Evolutionary conservation across 768 basidiomycete species (phyloP).

Genomic region (Leccinum longicurvipes): DNA sequence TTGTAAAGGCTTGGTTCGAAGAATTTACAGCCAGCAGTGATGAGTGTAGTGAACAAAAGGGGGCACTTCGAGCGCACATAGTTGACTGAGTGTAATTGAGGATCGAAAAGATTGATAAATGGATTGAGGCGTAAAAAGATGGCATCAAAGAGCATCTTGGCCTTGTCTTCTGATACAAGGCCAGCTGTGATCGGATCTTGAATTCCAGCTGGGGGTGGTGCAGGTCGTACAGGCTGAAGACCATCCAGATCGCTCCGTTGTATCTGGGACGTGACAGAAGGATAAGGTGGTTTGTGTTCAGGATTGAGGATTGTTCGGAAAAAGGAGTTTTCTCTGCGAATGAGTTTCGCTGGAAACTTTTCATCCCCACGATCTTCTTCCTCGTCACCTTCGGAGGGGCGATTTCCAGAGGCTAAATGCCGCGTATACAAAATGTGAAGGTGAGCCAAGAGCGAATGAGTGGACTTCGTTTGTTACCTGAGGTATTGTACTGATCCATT

Average conservation of each 20-base stretch:
- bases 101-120: slow-evolving; percentile 87
- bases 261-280: slow-evolving; percentile 26
- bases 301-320: slow-evolving; percentile 83
- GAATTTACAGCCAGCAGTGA: slow-evolving; percentile 85
- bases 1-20: slow-evolving; percentile 68
- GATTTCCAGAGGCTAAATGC: slow-evolving; percentile 21
- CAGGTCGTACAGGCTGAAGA: slow-evolving; percentile 34
- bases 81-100: slow-evolving; percentile 71
- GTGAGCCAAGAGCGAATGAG: slow-evolving; percentile 2
- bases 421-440: background rate
- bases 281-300: slow-evolving; percentile 44
- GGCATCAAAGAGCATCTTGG: slow-evolving; percentile 69
- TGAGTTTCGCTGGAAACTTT: slow-evolving; percentile 73
- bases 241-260: slow-evolving; percentile 35
- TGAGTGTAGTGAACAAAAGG: slow-evolving; percentile 79
- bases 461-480: slow-evolving; percentile 18
- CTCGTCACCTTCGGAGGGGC: slow-evolving; percentile 46
- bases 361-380: slow-evolving; percentile 67
- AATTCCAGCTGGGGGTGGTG: slow-evolving; percentile 38
- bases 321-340: slow-evolving; percentile 75
- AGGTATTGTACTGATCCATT: slow-evolving; percentile 28
- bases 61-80: slow-evolving; percentile 81
- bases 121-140: slow-evolving; percentile 84
- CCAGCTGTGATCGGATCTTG: slow-evolving; percentile 72
- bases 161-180: slow-evolving; percentile 66